A percentile compares a stretch with the other conserved stretches of the same genome.
phyloP scores from a whole-genome alignment of 2,329 filamentous ascomycete species.

The Sarocladiaceae sp. region DNA sequence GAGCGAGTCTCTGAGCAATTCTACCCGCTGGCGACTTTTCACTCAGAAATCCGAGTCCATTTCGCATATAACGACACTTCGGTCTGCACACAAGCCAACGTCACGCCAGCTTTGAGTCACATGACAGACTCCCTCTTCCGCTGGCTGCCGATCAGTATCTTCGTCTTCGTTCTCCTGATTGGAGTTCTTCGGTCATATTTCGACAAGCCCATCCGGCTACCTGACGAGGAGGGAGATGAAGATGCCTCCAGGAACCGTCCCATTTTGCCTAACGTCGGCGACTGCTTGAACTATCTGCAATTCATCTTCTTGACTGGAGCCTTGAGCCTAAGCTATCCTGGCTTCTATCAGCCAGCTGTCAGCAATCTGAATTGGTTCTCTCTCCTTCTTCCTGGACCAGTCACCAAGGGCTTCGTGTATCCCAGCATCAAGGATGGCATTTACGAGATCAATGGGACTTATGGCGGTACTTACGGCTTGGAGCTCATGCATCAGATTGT shows the following conservation, averaged over 20 bases:
- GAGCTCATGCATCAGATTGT: constrained; percentile 65
- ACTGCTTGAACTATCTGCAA: constrained; percentile 73
- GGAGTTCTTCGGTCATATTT: neutral
- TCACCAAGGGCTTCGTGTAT: constrained; percentile 20
- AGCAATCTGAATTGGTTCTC: constrained; percentile 64
- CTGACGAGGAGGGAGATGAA: neutral
- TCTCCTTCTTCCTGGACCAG: constrained; percentile 51
- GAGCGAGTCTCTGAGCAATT: neutral
- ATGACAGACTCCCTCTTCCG: neutral
- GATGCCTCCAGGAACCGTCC: neutral
- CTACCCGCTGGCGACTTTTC: constrained; percentile 1
- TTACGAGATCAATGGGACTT: constrained; percentile 63
- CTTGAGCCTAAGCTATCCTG: constrained; percentile 67
- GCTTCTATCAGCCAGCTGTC: constrained; percentile 67
- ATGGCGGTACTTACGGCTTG: constrained; percentile 49
- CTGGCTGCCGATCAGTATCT: constrained; percentile 1
- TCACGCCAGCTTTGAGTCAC: neutral
- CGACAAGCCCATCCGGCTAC: neutral
- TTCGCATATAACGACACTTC: neutral
- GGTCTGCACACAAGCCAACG: neutral
- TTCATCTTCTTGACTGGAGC: constrained; percentile 68
- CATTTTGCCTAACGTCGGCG: constrained; percentile 15
- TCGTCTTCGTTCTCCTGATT: neutral
- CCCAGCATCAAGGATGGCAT: constrained; percentile 45
- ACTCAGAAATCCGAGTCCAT: neutral